These are phyloP conservation scores for Amaranthus tricolor DNA, from an alignment of 179 eudicot species.

Conservation along the genomic window DNA sequence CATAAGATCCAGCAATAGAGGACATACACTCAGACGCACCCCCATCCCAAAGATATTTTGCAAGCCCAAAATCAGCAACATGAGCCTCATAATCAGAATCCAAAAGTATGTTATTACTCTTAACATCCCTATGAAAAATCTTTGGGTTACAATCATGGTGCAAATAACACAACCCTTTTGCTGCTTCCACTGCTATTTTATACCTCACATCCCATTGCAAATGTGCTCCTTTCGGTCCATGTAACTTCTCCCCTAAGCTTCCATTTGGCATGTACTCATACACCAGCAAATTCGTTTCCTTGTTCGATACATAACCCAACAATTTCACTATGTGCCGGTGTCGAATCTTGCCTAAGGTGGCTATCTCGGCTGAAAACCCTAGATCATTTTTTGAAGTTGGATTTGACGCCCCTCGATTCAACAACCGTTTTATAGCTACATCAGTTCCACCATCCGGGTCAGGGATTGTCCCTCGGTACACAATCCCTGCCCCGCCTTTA, in stretches of 20 bases:
- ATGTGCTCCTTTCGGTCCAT: conserved; percentile 70
- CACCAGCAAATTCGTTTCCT: conserved; percentile 64
- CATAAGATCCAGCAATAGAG: conserved; percentile 89
- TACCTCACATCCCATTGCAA: conserved; percentile 87
- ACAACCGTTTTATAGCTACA: conserved; percentile 67
- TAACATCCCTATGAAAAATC: conserved; percentile 91
- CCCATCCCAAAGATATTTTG: conserved; percentile 68
- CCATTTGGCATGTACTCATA: conserved; percentile 96
- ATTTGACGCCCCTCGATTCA: conserved; percentile 29
- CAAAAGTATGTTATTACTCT: conserved; percentile 83
- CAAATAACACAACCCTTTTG: conserved; percentile 83
- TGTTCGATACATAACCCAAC: conserved; percentile 75
- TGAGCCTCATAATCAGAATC: conserved; percentile 90
- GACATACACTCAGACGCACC: conserved; percentile 94
- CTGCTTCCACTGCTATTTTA: conserved; percentile 79
- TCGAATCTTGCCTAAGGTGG: conserved; percentile 71
- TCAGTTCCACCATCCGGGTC: conserved; percentile 43
- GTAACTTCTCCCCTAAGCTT: conserved; percentile 88
- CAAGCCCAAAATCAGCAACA: conserved; percentile 97
- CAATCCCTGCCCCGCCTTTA: conserved; percentile 89
- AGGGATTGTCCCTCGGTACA: conserved; percentile 77
- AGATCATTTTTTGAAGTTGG: conserved; percentile 32
- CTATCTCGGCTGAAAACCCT: conserved; percentile 81
- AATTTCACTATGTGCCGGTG: conserved; percentile 78
- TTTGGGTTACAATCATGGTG: conserved; percentile 93